These are phyloP conservation scores for Pachysandra terminalis DNA, from an alignment of 164 flowering plant genomes.

Conservation along the genomic window DNA sequence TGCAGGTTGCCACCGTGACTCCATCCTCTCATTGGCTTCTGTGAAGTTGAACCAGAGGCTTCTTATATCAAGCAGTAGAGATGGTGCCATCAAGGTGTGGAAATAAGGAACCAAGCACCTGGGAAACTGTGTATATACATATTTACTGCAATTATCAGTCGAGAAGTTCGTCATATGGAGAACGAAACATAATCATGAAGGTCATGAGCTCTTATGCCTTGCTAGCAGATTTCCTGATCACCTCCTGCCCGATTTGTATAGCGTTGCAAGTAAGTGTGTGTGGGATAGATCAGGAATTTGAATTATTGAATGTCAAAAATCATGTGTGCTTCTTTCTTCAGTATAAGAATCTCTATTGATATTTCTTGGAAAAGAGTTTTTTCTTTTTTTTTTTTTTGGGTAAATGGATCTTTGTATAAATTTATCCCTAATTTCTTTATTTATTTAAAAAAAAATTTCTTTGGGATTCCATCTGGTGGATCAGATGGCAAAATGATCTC, in stretches of 20 bases:
- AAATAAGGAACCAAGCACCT: slow-evolving; percentile 34
- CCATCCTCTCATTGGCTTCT: slow-evolving; percentile 76
- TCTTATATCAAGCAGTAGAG: slow-evolving; percentile 87
- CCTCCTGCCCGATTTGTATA: slow-evolving; percentile 12
- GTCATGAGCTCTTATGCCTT: neutral
- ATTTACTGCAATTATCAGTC: slow-evolving; percentile 7
- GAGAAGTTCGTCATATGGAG: neutral
- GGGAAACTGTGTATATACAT: slow-evolving; percentile 16
- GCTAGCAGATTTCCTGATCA: neutral
- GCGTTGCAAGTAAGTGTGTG: slow-evolving; percentile 5
- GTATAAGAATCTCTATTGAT: neutral
- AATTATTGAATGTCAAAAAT: neutral
- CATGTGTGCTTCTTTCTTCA: neutral
- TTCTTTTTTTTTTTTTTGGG: too few species aligned
- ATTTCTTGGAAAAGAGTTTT: neutral
- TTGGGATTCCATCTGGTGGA: too few species aligned
- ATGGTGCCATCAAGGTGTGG: slow-evolving; percentile 99
- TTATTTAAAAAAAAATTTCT: too few species aligned
- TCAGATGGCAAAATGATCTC: too few species aligned
- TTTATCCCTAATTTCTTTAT: too few species aligned
- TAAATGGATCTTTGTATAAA: too few species aligned
- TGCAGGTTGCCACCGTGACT: slow-evolving; percentile 94
- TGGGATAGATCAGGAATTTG: slow-evolving; percentile 1
- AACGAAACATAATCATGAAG: neutral
- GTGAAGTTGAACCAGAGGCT: slow-evolving; percentile 90